phyloP scores from a whole-genome alignment of 495 filamentous ascomycete species.

The Neurospora sp. region DNA sequence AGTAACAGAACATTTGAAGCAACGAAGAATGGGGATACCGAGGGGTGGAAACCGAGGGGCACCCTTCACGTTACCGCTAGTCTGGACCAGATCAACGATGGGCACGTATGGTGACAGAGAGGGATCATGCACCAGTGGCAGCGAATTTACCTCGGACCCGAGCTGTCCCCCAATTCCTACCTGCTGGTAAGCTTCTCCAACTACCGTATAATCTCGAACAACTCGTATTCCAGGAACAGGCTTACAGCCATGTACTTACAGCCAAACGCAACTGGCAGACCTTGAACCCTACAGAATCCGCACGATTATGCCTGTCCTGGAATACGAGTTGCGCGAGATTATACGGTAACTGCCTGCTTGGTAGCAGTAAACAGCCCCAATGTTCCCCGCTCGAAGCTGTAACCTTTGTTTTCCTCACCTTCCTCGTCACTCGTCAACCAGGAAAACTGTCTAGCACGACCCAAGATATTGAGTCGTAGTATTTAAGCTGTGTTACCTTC shows the following conservation, averaged over 20 bases:
- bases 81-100: background rate
- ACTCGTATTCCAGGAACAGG: background rate
- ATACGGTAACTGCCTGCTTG: background rate
- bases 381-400: background rate
- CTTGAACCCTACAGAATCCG: background rate
- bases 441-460: background rate
- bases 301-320: background rate
- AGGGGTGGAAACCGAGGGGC: background rate
- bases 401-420: background rate
- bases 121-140: background rate
- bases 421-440: background rate
- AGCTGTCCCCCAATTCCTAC: background rate
- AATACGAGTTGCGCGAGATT: background rate
- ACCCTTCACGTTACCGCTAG: background rate
- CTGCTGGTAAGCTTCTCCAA: background rate
- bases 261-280: background rate
- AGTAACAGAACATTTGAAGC: background rate
- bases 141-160: background rate
- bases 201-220: background rate
- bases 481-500: background rate
- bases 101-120: background rate
- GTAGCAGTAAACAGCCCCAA: background rate
- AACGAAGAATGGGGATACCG: background rate
- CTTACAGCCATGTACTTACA: background rate
- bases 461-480: background rate